Evolutionary conservation across 2,329 filamentous ascomycete species (phyloP), one percentile per base, ranked within the genome.

Genomic region (Fusarium algeriense): DNA sequence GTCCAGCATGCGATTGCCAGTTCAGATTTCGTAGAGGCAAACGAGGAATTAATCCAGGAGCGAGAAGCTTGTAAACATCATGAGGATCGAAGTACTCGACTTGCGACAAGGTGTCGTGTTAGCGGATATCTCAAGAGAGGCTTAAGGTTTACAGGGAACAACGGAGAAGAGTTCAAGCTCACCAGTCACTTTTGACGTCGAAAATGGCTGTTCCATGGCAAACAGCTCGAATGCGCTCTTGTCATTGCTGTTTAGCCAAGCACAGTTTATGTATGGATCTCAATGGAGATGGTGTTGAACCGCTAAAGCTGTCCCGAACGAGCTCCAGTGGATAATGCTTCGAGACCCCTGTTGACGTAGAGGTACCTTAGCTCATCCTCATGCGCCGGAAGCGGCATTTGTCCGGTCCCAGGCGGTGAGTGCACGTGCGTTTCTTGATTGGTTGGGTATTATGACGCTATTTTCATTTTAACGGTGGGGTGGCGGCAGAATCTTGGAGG

Each of bases 71-170:
- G 82, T 95, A 98, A 70, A 98, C 88, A 77, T 93, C 91, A 79
- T 93, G 92, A 57, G 96, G 95, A 83, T 99, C 96, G 84, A 93
- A 94, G 84, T 97, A 99, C 86, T 98, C 95, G 84, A 98, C 94
- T 97, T 55, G 67, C 64, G 67, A 72, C 52, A 60, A 50, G 67
- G 52, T 30, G 54, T 59, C 43, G 57, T 70, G 73, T 76, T 70
- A 76, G 74, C 59, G 48, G 55, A 20, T 35, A 34, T 45, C 15
- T 35, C 20, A 56, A 40, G 41, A 53, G 44, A 52, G 37, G 30
- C 26, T n/a, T 17, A 30, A 19, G 28, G 20, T 30, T 19, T 20
- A 30, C 13, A 55, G 9, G 26, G 20, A n/a, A 57, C 15, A 11
- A 26, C 38, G 30, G 41, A 41, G 30, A 19, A 55, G 34, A 30